These are phyloP conservation scores for Sporothrix curviconia DNA, from an alignment of 2,329 filamentous ascomycete genomes.

Conservation along the genomic window DNA sequence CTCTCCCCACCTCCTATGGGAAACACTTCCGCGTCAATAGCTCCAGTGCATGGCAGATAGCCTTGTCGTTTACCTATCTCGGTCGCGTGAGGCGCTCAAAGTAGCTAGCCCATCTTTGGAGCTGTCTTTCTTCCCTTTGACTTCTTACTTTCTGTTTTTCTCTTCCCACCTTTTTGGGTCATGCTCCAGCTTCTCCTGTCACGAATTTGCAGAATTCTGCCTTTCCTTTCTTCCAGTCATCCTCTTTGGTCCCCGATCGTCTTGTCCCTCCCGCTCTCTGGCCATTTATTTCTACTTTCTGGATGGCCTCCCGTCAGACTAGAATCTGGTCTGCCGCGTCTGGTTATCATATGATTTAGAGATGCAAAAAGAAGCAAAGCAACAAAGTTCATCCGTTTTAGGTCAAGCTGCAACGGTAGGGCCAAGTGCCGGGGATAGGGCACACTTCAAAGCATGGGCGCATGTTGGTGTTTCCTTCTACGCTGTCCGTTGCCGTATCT, in stretches of 20 bases:
- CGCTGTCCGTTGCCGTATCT: too few relatives aligned
- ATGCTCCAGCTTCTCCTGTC: too few relatives aligned
- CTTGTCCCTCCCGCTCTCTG: background rate
- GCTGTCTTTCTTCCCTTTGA: background rate
- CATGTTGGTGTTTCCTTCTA: too few relatives aligned
- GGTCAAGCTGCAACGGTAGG: too few relatives aligned
- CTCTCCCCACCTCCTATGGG: too few relatives aligned
- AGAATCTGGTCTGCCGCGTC: background rate
- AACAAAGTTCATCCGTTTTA: too few relatives aligned
- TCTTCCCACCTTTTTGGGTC: background rate
- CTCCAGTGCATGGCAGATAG: too few relatives aligned
- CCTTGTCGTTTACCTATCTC: too few relatives aligned
- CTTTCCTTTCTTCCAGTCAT: background rate
- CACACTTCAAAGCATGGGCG: too few relatives aligned
- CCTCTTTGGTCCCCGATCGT: background rate
- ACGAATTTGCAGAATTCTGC: background rate
- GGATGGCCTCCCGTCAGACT: background rate
- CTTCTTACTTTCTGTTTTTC: background rate
- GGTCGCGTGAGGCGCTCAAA: too few relatives aligned
- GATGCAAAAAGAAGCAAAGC: background rate
- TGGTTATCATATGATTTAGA: slow-evolving; percentile 4
- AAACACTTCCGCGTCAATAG: too few relatives aligned
- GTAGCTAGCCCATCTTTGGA: background rate
- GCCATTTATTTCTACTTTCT: background rate
- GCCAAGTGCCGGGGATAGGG: too few relatives aligned